Conservation (phyloP, 441 rosid genomes). For the Gossypium schwendimanii region DNA sequence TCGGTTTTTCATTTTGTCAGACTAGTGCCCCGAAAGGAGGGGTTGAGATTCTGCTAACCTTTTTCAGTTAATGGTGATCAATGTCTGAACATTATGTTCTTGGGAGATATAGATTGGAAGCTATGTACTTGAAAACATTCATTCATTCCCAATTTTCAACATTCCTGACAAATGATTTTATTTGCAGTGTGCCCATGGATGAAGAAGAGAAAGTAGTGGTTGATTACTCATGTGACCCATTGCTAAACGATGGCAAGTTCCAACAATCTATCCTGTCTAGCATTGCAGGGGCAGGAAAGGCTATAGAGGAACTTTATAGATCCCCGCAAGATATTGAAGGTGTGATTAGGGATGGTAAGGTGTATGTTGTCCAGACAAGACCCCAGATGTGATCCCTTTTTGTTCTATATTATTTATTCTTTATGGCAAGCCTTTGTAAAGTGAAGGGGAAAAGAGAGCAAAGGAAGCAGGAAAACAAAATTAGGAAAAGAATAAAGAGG, state of each 20-base stretch:
- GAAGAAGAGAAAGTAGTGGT: constrained; percentile 72
- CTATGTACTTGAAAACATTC: background rate
- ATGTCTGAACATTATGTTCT: background rate
- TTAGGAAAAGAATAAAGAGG: background rate
- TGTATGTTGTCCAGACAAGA: constrained; percentile 90
- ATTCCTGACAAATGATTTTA: background rate
- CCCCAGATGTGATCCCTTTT: constrained; percentile 68
- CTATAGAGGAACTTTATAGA: constrained; percentile 77
- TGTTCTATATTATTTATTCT: background rate
- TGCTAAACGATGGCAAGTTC: constrained; percentile 57
- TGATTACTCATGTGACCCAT: constrained; percentile 72
- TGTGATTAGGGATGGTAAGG: constrained; percentile 73
- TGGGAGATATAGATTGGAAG: background rate
- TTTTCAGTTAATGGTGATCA: background rate
- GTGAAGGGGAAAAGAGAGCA: background rate
- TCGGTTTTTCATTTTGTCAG: background rate
- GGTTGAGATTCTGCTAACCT: background rate
- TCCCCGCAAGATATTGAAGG: constrained; percentile 95
- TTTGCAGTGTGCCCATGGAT: constrained; percentile 87
- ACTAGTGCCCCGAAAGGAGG: background rate
- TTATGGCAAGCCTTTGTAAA: constrained; percentile 6
- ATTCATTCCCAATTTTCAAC: background rate
- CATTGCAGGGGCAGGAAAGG: constrained; percentile 73
- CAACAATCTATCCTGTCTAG: constrained; percentile 58
- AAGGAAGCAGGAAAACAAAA: background rate